phyloP scores from a whole-genome alignment of 495 filamentous ascomycete genomes.

The Xylaria telfairii region DNA sequence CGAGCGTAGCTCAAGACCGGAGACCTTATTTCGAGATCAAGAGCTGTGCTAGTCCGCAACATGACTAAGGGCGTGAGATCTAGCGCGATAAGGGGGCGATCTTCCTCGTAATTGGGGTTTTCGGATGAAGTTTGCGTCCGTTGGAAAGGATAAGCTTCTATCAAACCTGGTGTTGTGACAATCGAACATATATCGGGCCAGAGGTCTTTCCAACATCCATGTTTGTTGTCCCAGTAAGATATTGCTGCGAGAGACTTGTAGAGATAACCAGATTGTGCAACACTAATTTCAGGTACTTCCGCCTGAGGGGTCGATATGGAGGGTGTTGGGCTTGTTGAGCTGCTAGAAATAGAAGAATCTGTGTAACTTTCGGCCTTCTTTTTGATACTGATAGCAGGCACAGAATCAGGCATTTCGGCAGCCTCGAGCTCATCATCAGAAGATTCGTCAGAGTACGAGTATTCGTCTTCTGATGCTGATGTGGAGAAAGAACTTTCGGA shows the following conservation, averaged over 20 bases:
- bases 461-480: slow-evolving; percentile 47
- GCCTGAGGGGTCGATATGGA: slow-evolving; percentile 80
- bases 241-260: slow-evolving; percentile 75
- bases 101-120: slow-evolving; percentile 36
- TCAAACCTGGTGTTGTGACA: slow-evolving; percentile 78
- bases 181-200: slow-evolving; percentile 79
- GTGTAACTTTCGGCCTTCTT: slow-evolving; percentile 27
- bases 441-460: slow-evolving; percentile 52
- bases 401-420: slow-evolving; percentile 55
- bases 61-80: slow-evolving; percentile 89
- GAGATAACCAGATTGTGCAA: slow-evolving; percentile 55
- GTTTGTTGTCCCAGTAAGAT: slow-evolving; percentile 81
- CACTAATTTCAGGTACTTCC: slow-evolving; percentile 54
- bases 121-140: slow-evolving; percentile 47
- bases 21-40: slow-evolving; percentile 93
- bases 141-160: slow-evolving; percentile 78
- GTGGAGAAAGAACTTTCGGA: slow-evolving; percentile 58
- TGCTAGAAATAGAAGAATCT: slow-evolving; percentile 45
- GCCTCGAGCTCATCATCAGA: slow-evolving; percentile 59
- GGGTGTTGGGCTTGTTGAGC: slow-evolving; percentile 63
- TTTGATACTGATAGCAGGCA: slow-evolving; percentile 56
- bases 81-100: slow-evolving; percentile 73
- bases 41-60: slow-evolving; percentile 83
- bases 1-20: slow-evolving; percentile 62
- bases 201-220: slow-evolving; percentile 80